Base-by-base conservation (phyloP, 192 early-diverging fungal species). In the Chytriomyces sp. region DNA sequence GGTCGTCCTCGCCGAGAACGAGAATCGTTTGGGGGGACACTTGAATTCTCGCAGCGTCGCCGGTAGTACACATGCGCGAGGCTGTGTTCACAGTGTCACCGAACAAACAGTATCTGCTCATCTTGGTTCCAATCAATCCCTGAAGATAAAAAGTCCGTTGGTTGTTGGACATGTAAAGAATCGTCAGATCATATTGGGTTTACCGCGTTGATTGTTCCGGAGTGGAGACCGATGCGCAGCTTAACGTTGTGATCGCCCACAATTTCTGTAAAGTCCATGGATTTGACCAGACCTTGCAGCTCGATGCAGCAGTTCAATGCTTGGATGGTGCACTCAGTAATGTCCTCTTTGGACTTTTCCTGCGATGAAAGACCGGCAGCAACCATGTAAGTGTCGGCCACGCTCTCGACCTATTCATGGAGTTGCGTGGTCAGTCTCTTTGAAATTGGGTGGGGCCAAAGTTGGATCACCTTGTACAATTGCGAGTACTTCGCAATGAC, bases 71-170 rank as follows among this genome's bases (percentile, higher is more conserved):
- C 82, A 84, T 84, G 20, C 80, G 44, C 43, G 65, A 75, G 23
- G 81, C 82, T 24, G 79, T 83, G 61, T 82, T 84, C 23, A 81
- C 66, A 20, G 79, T 78, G 67, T 84, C 79, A 50, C 83, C 81
- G 68, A 85, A 85, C 5, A 85, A 43, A 62, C 82, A 84, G 65
- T 85, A 85, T n/a, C 82, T 53, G n/a, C 83, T 81, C 83, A 85
- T 85, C 47, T 85, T 85, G 53, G 69, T 76, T 67, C 83, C 83
- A 47, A 85, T 77, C n/a, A 85, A 64, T 8, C 83, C 83, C 44
- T 83, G 53, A 13, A 67, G 4, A 46, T 50, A 48, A 75, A 11
- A 66, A 67, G 9, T 11, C 57, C 2, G 35, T 16, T n/a, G 6
- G 11, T 24, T 23, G 7, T 64, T 28, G 28, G 16, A 43, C 50